Evolutionary conservation across 805 yeast species (phyloP).

Genomic region (Ogataea minuta): DNA sequence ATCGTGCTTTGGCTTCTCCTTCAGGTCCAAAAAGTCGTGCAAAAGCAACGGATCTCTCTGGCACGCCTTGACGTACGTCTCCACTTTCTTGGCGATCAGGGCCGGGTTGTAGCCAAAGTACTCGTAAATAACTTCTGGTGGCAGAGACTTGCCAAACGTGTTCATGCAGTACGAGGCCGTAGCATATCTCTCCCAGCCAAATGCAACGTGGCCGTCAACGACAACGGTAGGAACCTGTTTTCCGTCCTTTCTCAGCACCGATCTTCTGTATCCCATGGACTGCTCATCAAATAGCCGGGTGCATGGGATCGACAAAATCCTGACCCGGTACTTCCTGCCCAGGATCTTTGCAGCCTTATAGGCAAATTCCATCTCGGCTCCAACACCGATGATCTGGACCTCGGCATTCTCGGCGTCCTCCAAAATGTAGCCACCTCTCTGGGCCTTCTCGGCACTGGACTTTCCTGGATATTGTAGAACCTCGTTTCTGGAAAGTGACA

Average conservation of each 20-base stretch:
- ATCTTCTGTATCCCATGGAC: conserved; percentile 72
- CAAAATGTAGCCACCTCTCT: conserved; percentile 89
- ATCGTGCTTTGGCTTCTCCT: conserved; percentile 27
- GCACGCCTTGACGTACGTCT: conserved; percentile 26
- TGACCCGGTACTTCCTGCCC: conserved; percentile 55
- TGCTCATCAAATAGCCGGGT: conserved; percentile 86
- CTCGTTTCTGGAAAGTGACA: conserved; percentile 82
- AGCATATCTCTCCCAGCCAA: conserved; percentile 92
- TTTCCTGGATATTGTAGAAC: conserved; percentile 93
- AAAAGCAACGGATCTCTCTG: conserved; percentile 25
- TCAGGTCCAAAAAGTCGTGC: conserved; percentile 35
- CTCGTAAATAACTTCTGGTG: conserved; percentile 79
- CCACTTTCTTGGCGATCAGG: conserved; percentile 62
- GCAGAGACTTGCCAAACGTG: conserved; percentile 96
- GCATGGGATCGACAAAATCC: conserved; percentile 91
- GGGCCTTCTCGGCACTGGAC: conserved; percentile 76
- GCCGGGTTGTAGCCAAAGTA: conserved; percentile 88
- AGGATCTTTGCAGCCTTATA: conserved; percentile 80
- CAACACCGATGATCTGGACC: conserved; percentile 74
- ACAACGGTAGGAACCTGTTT: conserved; percentile 79
- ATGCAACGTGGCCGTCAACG: conserved; percentile 87
- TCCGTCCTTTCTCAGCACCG: conserved; percentile 82
- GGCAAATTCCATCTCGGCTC: conserved; percentile 87
- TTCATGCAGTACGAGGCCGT: conserved; percentile 95
- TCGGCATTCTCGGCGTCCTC: conserved; percentile 63